Evolutionary conservation across 495 filamentous ascomycete species (phyloP).

Genomic region (Neurospora sp.): DNA sequence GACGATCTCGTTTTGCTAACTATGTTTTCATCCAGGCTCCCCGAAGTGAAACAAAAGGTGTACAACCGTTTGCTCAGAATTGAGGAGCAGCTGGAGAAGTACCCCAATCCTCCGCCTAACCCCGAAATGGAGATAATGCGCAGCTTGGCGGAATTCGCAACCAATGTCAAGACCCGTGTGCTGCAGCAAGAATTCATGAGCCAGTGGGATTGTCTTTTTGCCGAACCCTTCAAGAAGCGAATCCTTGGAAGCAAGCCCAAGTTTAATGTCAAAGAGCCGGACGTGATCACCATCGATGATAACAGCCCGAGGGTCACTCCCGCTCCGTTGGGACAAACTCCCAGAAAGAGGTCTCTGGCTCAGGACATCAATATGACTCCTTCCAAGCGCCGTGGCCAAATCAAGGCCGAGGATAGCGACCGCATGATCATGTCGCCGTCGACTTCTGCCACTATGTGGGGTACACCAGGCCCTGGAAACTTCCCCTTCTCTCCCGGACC

Average conservation of each 20-base stretch:
- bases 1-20: not conserved
- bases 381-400: not conserved
- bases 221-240: slow-evolving; percentile 24
- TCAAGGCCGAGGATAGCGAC: slow-evolving; percentile 14
- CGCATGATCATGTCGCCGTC: not conserved
- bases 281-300: slow-evolving; percentile 18
- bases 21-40: slow-evolving; percentile 33
- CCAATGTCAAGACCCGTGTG: slow-evolving; percentile 27
- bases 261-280: slow-evolving; percentile 23
- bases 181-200: slow-evolving; percentile 18
- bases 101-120: slow-evolving; percentile 47
- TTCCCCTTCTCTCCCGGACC: not conserved
- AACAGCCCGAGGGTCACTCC: slow-evolving; percentile 15
- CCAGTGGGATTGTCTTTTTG: slow-evolving; percentile 15
- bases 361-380: not conserved
- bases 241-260: slow-evolving; percentile 34
- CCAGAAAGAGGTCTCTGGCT: slow-evolving; percentile 10
- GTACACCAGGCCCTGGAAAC: not conserved
- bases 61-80: slow-evolving; percentile 37
- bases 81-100: slow-evolving; percentile 31
- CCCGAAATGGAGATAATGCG: slow-evolving; percentile 38
- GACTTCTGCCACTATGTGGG: not conserved
- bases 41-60: slow-evolving; percentile 49
- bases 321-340: not conserved
- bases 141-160: slow-evolving; percentile 31